A percentile compares a stretch with the other conserved stretches of the same genome.
Evolutionary conservation across 2,329 filamentous ascomycete genomes (phyloP).

Genomic region (Aspergillus awamori): DNA sequence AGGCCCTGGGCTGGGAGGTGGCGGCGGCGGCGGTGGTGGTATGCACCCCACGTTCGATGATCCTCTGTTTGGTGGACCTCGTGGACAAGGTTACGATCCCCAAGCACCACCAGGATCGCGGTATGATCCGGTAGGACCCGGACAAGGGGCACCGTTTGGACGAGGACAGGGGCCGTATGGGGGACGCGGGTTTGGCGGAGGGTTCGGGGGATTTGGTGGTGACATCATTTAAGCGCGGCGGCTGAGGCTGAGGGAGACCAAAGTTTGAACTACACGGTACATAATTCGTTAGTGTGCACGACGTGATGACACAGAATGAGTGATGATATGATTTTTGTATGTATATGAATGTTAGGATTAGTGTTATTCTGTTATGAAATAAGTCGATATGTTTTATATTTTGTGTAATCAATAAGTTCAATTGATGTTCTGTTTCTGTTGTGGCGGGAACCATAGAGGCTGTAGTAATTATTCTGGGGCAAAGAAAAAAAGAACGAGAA

Average conservation of each 20-base stretch:
- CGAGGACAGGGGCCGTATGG: conserved; percentile 34
- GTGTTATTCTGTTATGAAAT: background rate
- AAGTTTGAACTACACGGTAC: background rate
- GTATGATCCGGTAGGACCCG: conserved; percentile 84
- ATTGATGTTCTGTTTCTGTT: background rate
- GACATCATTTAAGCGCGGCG: conserved; percentile 41
- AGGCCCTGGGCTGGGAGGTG: conserved; percentile 62
- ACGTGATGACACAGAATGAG: conserved; percentile 4
- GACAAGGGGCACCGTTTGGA: conserved; percentile 53
- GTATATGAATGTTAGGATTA: background rate
- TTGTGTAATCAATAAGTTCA: background rate
- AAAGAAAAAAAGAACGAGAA: background rate
- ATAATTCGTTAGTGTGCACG: background rate
- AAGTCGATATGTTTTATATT: background rate
- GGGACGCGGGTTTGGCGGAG: conserved; percentile 54
- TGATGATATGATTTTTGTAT: background rate
- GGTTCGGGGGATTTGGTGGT: conserved; percentile 44
- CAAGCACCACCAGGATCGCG: conserved; percentile 84
- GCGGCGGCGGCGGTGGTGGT: conserved; percentile 71
- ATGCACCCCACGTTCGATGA: conserved; percentile 98
- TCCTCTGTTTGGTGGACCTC: conserved; percentile 71
- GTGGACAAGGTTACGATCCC: conserved; percentile 61
- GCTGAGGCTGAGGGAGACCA: background rate
- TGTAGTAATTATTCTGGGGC: background rate
- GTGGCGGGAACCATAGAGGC: background rate